Percentiles rank a stretch among this genome's conserved stretches.
Evolutionary conservation across 129 eudicot species (phyloP).

Genomic region (Pittosporum tobira): DNA sequence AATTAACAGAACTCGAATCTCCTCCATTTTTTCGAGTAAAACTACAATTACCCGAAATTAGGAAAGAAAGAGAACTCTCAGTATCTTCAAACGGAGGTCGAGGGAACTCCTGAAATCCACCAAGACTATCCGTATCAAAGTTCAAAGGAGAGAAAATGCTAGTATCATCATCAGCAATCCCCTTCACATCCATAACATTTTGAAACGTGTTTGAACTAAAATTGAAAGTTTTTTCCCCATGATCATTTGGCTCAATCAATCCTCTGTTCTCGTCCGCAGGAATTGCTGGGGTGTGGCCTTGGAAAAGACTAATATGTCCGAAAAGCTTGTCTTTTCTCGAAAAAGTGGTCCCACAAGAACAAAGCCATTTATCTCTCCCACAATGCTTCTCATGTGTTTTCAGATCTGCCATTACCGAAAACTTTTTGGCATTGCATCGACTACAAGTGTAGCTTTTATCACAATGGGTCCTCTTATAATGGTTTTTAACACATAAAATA

Average conservation of each 20-base stretch:
- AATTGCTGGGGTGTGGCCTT: conserved; percentile 98
- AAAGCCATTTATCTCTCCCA: conserved; percentile 89
- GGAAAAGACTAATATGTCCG: conserved; percentile 86
- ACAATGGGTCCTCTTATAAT: conserved; percentile 91
- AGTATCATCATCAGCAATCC: conserved; percentile 30
- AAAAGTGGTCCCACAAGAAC: conserved; percentile 95
- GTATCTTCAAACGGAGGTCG: conserved; percentile 64
- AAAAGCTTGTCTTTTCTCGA: conserved; percentile 96
- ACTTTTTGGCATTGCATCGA: conserved; percentile 79
- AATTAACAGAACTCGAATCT: conserved; percentile 37
- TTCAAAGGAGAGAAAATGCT: conserved; percentile 62
- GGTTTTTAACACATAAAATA: conserved; percentile 83
- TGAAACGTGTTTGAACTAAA: conserved; percentile 21
- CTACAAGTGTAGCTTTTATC: conserved; percentile 94
- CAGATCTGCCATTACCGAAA: conserved; percentile 90
- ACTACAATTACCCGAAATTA: conserved; percentile 38
- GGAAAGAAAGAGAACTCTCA: conserved; percentile 50
- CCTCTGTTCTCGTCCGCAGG: conserved; percentile 54
- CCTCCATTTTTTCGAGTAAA: conserved; percentile 47
- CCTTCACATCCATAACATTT: conserved; percentile 31
- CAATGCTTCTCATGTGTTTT: conserved; percentile 97
- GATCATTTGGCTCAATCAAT: conserved; percentile 24
- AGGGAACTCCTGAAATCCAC: conserved; percentile 63
- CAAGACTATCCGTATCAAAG: conserved; percentile 32
- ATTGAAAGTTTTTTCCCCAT: conserved; percentile 39